phyloP scores from a whole-genome alignment of 805 yeast genomes.

The Peterozyma toletana region DNA sequence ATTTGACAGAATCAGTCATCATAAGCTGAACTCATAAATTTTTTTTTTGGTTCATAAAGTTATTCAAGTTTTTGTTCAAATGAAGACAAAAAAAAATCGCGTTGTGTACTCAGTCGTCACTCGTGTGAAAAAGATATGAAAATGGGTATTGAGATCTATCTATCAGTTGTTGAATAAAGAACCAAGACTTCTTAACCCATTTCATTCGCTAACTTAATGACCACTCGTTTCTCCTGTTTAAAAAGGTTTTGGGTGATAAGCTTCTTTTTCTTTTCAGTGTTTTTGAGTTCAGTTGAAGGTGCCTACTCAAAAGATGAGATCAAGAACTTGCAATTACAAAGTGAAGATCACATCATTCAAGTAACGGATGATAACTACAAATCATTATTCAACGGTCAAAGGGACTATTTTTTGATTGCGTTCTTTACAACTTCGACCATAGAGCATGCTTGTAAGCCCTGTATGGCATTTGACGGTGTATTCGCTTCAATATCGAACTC shows the following conservation, averaged over 20 bases:
- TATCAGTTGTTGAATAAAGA: not conserved
- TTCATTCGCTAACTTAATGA: not conserved
- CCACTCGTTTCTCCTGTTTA: not conserved
- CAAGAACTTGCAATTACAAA: slow-evolving; percentile 6
- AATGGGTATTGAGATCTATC: not conserved
- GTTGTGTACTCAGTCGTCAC: not conserved
- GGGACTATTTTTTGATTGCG: slow-evolving; percentile 44
- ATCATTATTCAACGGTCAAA: slow-evolving; percentile 33
- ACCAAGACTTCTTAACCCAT: not conserved
- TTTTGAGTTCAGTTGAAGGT: slow-evolving; percentile 1
- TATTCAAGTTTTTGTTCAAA: too few species aligned
- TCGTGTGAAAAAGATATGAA: not conserved
- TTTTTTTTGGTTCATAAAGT: too few species aligned
- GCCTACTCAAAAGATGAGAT: slow-evolving; percentile 13
- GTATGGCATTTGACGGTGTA: slow-evolving; percentile 35
- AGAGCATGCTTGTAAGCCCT: slow-evolving; percentile 36
- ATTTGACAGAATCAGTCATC: too few species aligned
- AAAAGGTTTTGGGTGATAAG: not conserved
- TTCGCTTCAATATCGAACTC: slow-evolving; percentile 33
- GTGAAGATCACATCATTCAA: slow-evolving; percentile 30
- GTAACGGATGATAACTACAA: slow-evolving; percentile 33
- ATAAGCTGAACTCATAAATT: too few species aligned
- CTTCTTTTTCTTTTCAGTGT: not conserved
- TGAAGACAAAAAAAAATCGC: too few species aligned
- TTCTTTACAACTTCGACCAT: slow-evolving; percentile 43